phyloP scores from a whole-genome alignment of 1,284 basidiomycete genomes.

The Pseudozyma tsukubaensis region DNA sequence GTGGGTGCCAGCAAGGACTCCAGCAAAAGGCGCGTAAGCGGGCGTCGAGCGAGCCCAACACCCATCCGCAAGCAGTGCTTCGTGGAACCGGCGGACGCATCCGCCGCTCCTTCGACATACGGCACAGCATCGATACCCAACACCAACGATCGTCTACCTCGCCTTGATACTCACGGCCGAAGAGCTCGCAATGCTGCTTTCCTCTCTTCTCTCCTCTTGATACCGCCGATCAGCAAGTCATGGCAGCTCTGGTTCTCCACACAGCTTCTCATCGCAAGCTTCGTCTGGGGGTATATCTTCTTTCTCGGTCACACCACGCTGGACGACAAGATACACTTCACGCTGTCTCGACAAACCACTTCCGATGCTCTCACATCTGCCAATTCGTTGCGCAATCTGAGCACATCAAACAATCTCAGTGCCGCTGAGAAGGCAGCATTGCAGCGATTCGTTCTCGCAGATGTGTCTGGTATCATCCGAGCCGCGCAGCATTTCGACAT shows the following conservation, averaged over 20 bases:
- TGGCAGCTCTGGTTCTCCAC: constrained; percentile 35
- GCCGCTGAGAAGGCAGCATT: constrained; percentile 23
- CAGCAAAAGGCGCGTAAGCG: too few relatives aligned
- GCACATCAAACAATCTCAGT: constrained; percentile 2
- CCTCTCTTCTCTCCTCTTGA: constrained; percentile 20
- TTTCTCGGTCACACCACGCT: constrained; percentile 21
- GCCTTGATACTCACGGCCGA: constrained; percentile 28
- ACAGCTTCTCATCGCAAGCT: constrained; percentile 19
- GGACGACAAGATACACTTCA: constrained; percentile 35
- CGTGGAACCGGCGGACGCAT: constrained; percentile 22
- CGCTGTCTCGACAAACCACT: constrained; percentile 20
- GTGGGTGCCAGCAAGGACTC: too few relatives aligned
- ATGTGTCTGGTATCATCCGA: constrained; percentile 36
- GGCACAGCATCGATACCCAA: neutral
- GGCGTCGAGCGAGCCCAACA: constrained; percentile 4
- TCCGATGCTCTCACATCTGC: constrained; percentile 6
- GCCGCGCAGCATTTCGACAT: constrained; percentile 57
- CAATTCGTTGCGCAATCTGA: constrained; percentile 15
- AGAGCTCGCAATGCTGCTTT: constrained; percentile 25
- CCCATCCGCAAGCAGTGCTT: constrained; percentile 14
- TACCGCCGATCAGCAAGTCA: constrained; percentile 31
- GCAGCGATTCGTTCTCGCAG: constrained; percentile 20
- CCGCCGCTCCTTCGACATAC: constrained; percentile 2
- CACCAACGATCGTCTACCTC: constrained; percentile 15
- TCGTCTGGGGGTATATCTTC: constrained; percentile 34